These are phyloP conservation scores for Takakia lepidozioides DNA, from an alignment of 225 moss, liverwort and hornwort genomes.

Conservation along the genomic window DNA sequence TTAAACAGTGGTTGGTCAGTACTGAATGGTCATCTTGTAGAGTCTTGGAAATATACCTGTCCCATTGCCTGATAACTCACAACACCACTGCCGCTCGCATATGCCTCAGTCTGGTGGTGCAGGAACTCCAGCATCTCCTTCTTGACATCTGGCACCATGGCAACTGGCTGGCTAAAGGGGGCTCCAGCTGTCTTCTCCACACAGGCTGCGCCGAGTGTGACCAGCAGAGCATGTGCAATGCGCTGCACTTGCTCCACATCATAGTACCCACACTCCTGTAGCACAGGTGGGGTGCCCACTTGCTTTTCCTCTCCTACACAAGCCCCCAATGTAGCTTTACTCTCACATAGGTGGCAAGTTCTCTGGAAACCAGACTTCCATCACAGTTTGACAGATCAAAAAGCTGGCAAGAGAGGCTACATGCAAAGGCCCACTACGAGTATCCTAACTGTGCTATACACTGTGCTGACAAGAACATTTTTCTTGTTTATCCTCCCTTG, in stretches of 20 bases:
- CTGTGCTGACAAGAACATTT: no score
- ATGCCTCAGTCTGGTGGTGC: constrained; percentile 20
- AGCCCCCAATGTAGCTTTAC: background rate
- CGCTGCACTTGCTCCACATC: constrained; percentile 23
- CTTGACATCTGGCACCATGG: constrained; percentile 19
- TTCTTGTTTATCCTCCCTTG: no score
- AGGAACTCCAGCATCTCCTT: constrained; percentile 29
- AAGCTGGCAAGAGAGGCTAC: no score
- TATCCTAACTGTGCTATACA: no score
- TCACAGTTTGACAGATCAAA: no score
- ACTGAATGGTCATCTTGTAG: no score
- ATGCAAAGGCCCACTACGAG: no score
- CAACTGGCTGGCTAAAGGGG: constrained; percentile 14
- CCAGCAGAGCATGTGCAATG: constrained; percentile 21
- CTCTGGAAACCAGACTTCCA: no score
- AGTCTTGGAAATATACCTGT: no score
- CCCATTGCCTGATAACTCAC: constrained; percentile 7
- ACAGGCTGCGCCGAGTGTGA: constrained; percentile 25
- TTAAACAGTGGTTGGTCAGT: no score
- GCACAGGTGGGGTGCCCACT: constrained; percentile 6
- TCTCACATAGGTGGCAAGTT: no score
- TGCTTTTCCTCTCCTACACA: constrained; percentile 12
- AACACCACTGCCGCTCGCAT: constrained; percentile 15
- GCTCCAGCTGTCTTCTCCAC: constrained; percentile 30
- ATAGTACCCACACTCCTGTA: constrained; percentile 17